These are phyloP conservation scores for Triticum monococcum DNA, from an alignment of 176 grass and related monocot species.

Conservation along the genomic window DNA sequence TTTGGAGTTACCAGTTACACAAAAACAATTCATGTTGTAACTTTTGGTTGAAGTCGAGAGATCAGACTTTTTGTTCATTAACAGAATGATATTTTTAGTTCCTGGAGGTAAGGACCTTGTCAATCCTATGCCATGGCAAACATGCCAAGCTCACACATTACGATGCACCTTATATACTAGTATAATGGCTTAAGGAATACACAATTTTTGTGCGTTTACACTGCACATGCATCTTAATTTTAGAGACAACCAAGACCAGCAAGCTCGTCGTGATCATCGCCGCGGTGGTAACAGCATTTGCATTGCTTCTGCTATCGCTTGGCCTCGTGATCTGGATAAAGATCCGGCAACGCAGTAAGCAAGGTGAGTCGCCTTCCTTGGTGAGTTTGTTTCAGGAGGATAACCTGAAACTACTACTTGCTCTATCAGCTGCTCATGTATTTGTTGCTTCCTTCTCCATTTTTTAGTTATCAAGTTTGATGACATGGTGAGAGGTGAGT, in stretches of 20 bases:
- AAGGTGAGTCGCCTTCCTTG: neutral
- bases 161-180: neutral
- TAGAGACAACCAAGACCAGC: conserved; percentile 8
- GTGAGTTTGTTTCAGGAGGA: neutral
- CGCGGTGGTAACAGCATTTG: neutral
- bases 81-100: neutral
- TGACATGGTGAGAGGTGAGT: conserved; percentile 23
- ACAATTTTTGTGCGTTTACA: neutral
- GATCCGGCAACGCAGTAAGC: neutral
- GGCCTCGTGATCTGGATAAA: conserved; percentile 14
- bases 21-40: neutral
- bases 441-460: neutral
- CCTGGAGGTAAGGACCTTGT: neutral
- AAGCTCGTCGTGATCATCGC: neutral
- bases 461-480: neutral
- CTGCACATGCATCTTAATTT: neutral
- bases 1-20: neutral
- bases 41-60: neutral
- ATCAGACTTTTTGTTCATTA: neutral
- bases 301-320: neutral
- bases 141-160: neutral
- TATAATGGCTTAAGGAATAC: no score
- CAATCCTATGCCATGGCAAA: neutral
- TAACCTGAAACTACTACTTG: neutral
- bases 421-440: neutral